A percentile compares a stretch with the other conserved stretches of the same genome.
phyloP scores from a whole-genome alignment of 2,329 filamentous ascomycete genomes.

The Teratosphaeria viscida region DNA sequence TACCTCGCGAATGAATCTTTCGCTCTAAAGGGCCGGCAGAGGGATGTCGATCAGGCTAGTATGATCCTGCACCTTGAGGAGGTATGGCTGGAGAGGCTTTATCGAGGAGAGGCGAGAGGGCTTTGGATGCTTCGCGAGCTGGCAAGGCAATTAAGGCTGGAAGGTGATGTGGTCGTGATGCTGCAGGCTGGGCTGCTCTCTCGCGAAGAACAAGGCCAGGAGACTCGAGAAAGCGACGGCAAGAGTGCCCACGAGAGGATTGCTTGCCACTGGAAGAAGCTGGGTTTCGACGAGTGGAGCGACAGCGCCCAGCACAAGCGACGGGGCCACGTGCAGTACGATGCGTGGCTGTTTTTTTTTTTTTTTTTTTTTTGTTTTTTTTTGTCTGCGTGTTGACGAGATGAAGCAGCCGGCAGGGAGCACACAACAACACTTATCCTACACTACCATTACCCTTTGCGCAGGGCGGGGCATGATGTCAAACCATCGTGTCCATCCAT shows the following conservation, averaged over 20 bases:
- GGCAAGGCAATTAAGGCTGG: slow-evolving; percentile 1
- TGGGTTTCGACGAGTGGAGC: slow-evolving; percentile 13
- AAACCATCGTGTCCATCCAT: neutral
- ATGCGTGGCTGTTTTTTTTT: slow-evolving; percentile 12
- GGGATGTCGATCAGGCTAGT: slow-evolving; percentile 2
- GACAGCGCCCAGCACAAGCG: no score
- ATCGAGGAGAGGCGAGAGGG: slow-evolving; percentile 5
- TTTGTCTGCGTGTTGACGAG: slow-evolving; percentile 6
- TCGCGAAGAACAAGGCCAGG: neutral
- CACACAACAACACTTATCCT: no score
- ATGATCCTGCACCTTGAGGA: slow-evolving; percentile 7
- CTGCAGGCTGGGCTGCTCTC: slow-evolving; percentile 9
- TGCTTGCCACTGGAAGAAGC: slow-evolving; percentile 9
- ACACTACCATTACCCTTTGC: no score
- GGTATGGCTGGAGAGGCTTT: slow-evolving; percentile 3
- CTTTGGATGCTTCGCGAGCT: slow-evolving; percentile 3
- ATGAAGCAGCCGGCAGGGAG: neutral
- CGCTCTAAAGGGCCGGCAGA: neutral
- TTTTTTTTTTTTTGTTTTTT: no score
- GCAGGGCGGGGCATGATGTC: neutral
- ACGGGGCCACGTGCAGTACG: no score
- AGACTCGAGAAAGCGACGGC: neutral
- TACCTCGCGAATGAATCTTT: slow-evolving; percentile 12
- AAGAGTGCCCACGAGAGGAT: slow-evolving; percentile 9
- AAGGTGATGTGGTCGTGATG: slow-evolving; percentile 5